A percentile compares a stretch with the other conserved stretches of the same genome.
Conservation (phyloP, 352 stramenopile species). For the Globisporangium alternatum region DNA sequence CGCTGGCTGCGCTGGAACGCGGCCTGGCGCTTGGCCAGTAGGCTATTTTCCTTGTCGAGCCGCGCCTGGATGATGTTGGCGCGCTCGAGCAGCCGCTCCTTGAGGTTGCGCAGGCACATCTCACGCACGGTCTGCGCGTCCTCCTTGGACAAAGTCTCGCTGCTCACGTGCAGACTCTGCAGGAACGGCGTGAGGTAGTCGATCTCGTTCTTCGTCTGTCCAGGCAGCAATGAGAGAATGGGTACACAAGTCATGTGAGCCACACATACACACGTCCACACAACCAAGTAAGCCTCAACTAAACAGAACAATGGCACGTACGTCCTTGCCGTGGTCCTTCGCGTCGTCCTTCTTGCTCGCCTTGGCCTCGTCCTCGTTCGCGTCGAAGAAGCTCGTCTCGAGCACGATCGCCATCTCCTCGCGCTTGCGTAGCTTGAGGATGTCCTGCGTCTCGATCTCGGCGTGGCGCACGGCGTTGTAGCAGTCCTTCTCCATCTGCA, state of each 20-base stretch:
- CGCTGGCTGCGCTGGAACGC: constrained; percentile 91
- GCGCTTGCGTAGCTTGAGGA: constrained; percentile 85
- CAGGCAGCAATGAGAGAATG: neutral
- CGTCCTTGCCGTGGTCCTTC: constrained; percentile 64
- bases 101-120: constrained; percentile 90
- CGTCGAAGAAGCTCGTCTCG: constrained; percentile 86
- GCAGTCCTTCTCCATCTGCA: constrained; percentile 91
- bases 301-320: constrained; percentile 22
- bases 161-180: constrained; percentile 61
- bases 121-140: constrained; percentile 87
- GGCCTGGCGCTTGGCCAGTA: constrained; percentile 90
- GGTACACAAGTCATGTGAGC: neutral
- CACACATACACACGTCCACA: neutral
- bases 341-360: constrained; percentile 58
- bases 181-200: constrained; percentile 95
- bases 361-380: constrained; percentile 60
- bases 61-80: constrained; percentile 94
- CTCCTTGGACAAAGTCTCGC: constrained; percentile 63
- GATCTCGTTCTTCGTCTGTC: constrained; percentile 67
- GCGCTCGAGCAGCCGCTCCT: constrained; percentile 91
- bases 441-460: constrained; percentile 89
- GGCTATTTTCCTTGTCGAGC: constrained; percentile 91
- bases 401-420: constrained; percentile 86
- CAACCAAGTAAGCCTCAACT: neutral
- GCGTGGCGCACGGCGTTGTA: constrained; percentile 82